These are phyloP conservation scores for Amphirosellinia nigrospora DNA, from an alignment of 495 filamentous ascomycete species.

Conservation along the genomic window DNA sequence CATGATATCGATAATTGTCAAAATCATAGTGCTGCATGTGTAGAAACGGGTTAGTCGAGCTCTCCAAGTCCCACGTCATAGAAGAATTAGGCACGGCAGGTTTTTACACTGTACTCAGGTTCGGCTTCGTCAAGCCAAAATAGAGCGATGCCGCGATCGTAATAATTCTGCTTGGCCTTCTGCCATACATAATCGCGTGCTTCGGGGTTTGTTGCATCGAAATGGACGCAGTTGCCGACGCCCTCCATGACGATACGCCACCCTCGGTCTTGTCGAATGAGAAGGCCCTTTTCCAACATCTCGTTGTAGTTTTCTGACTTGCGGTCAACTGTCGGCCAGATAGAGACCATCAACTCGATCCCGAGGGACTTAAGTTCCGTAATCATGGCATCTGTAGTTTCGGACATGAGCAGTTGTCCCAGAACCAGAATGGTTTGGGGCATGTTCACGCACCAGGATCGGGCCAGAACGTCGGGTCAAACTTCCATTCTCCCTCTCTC, in stretches of 20 bases:
- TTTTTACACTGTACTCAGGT: slow-evolving; percentile 54
- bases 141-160: slow-evolving; percentile 59
- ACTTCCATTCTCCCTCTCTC: slow-evolving; percentile 64
- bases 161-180: slow-evolving; percentile 61
- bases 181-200: slow-evolving; percentile 60
- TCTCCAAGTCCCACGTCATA: neutral
- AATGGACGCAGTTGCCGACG: slow-evolving; percentile 60
- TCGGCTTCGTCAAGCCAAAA: slow-evolving; percentile 70
- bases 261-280: slow-evolving; percentile 62
- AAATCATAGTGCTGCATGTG: slow-evolving; percentile 56
- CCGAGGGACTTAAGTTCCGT: slow-evolving; percentile 56
- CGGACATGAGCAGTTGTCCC: slow-evolving; percentile 27
- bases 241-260: slow-evolving; percentile 58
- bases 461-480: slow-evolving; percentile 64
- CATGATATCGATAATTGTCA: slow-evolving; percentile 63
- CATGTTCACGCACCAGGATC: slow-evolving; percentile 37
- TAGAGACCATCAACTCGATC: slow-evolving; percentile 65
- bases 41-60: neutral
- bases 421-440: neutral
- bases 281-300: slow-evolving; percentile 59
- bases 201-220: slow-evolving; percentile 61
- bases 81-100: neutral
- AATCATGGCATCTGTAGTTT: slow-evolving; percentile 54
- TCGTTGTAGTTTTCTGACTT: slow-evolving; percentile 58
- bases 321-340: slow-evolving; percentile 65